These are phyloP conservation scores for Obba rivulosa DNA, from an alignment of 768 basidiomycete genomes.

Conservation along the genomic window DNA sequence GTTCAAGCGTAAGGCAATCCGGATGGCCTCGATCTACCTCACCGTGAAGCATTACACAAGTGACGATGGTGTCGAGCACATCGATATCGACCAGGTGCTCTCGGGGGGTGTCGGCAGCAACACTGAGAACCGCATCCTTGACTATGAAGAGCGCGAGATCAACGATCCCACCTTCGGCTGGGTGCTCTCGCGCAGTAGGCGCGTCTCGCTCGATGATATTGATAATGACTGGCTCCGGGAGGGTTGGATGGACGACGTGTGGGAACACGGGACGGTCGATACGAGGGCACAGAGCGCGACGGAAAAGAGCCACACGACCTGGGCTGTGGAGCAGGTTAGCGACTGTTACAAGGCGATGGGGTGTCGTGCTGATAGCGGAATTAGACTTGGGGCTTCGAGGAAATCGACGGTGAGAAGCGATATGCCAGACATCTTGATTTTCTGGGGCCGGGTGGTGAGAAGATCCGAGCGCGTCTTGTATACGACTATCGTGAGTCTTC, in stretches of 20 bases:
- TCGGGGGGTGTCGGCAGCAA: slow-evolving; percentile 58
- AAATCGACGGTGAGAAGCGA: slow-evolving; percentile 51
- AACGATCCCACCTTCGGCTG: slow-evolving; percentile 58
- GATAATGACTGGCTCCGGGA: slow-evolving; percentile 31
- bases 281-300: slow-evolving; percentile 53
- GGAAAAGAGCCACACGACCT: slow-evolving; percentile 50
- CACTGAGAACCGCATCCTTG: slow-evolving; percentile 50
- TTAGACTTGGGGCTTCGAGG: slow-evolving; percentile 61
- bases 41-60: slow-evolving; percentile 57
- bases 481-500: slow-evolving; percentile 62
- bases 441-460: slow-evolving; percentile 52
- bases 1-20: slow-evolving; percentile 61
- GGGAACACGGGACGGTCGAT: slow-evolving; percentile 29
- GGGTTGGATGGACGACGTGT: slow-evolving; percentile 38
- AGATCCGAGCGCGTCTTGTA: slow-evolving; percentile 50
- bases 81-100: slow-evolving; percentile 60
- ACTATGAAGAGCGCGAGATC: slow-evolving; percentile 48
- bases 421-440: slow-evolving; percentile 61
- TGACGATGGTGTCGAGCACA: slow-evolving; percentile 52
- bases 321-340: slow-evolving; percentile 62
- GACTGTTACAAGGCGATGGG: neutral
- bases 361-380: slow-evolving; percentile 22
- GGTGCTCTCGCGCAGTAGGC: slow-evolving; percentile 37
- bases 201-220: slow-evolving; percentile 25
- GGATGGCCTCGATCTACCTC: slow-evolving; percentile 52